Evolutionary conservation across 176 grass and related monocot species (phyloP), one percentile per base, ranked within the genome.

Genomic region (Zoysia pacifica): DNA sequence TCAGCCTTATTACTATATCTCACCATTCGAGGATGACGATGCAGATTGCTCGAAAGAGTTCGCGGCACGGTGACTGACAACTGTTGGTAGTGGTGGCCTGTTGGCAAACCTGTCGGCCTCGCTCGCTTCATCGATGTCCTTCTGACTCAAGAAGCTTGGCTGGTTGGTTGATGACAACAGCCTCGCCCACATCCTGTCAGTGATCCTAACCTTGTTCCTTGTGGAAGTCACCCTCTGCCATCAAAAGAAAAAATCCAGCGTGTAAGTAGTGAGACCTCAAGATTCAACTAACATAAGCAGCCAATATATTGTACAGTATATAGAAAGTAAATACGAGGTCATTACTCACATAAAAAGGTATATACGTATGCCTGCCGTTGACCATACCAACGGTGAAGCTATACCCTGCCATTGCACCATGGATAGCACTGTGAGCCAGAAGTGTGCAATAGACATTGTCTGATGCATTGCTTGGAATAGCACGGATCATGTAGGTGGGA

Each of bases 401-500:
- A 65, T 99, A 99, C 48, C 96, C 96, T 2, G 96, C 92, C 96
- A 99, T 99, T 13, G 96, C 96, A 14, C 92, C 96, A 80, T 99
- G 96, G 71, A 95, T 86, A 45, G 92, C 92, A 77, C 88, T 93
- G 37, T 99, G 96, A 3, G 96, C 90, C 64, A 99, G 82, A 75
- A 99, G 85, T 5, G 96, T 95, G 81, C 96, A 93, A 62, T 93
- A 99, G 16, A 99, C 90, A 86, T 99, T 99, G 77, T 99, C 96
- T 51, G 92, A 95, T 81, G 96, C 96, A 75, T 91, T 99, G 79
- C 96, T 99, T 63, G 88, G 90, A 87, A 99, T 94, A 63, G 92
- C 96, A 51, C 92, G 90, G 73, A 99, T 89, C 96, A 99, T 99
- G 79, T 99, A 99, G 15, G 96, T 99, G 61, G 96, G 96, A 88